Conservation (phyloP, 176 grass and related monocot genomes). For the Carex scoparia region DNA sequence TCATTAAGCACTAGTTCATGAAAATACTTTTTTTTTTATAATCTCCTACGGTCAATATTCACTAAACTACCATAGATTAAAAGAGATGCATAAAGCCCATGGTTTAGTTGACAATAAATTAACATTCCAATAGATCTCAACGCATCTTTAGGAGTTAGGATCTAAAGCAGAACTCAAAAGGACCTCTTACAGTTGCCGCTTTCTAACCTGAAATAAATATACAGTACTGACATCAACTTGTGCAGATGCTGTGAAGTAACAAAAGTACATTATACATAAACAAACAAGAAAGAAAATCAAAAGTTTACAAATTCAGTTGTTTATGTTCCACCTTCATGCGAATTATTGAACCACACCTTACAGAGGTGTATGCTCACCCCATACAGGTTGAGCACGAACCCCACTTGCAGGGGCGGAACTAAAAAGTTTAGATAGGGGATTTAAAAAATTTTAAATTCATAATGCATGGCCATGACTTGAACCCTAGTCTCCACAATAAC, state of each 20-base stretch:
- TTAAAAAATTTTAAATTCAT: no score
- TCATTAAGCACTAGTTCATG: neutral
- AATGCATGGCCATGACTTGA: no score
- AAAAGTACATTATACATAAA: neutral
- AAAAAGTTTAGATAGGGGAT: no score
- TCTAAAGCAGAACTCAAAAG: no score
- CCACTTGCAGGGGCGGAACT: neutral
- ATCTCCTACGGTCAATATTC: neutral
- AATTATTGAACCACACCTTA: neutral
- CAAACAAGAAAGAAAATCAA: neutral
- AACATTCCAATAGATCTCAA: neutral
- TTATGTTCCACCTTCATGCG: neutral
- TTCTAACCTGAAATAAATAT: slow-evolving; percentile 6
- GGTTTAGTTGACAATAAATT: neutral
- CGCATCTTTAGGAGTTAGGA: neutral
- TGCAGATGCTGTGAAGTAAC: neutral
- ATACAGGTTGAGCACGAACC: neutral
- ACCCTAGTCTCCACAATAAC: no score
- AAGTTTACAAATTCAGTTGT: neutral
- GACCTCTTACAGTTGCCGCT: slow-evolving; percentile 1
- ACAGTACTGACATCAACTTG: neutral
- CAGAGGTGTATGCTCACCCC: neutral
- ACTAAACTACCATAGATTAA: neutral
- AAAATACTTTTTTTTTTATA: neutral
- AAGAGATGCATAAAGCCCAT: neutral